These are phyloP conservation scores for Phialophora expanda DNA, from an alignment of 2,329 filamentous ascomycete genomes.

Conservation along the genomic window DNA sequence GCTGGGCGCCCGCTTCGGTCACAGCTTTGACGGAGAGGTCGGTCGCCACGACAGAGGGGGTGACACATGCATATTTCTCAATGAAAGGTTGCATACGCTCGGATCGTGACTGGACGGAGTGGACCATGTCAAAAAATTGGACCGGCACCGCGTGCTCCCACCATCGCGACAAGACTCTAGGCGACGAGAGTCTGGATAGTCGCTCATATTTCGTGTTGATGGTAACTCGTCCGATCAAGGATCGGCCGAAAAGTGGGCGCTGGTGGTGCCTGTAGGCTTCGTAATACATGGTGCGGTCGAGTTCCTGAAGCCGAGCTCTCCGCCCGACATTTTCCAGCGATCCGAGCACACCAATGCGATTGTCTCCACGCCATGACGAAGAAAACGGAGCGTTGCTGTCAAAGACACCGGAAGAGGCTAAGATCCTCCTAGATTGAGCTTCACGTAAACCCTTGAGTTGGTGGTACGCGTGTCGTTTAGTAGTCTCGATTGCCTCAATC, in stretches of 20 bases:
- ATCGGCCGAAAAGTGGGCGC: slow-evolving; percentile 78
- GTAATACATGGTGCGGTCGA: slow-evolving; percentile 80
- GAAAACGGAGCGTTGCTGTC: slow-evolving; percentile 42
- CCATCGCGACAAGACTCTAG: slow-evolving; percentile 53
- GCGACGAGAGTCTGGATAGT: slow-evolving; percentile 64
- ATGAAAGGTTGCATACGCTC: slow-evolving; percentile 74
- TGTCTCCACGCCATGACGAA: slow-evolving; percentile 32
- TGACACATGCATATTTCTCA: slow-evolving; percentile 88
- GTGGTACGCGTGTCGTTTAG: slow-evolving; percentile 72
- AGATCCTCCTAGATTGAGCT: slow-evolving; percentile 63
- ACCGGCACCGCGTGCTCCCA: slow-evolving; percentile 30
- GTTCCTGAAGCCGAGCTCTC: slow-evolving; percentile 73
- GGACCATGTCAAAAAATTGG: slow-evolving; percentile 69
- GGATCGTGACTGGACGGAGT: slow-evolving; percentile 74
- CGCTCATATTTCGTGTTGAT: slow-evolving; percentile 66
- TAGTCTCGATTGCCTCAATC: slow-evolving; percentile 58
- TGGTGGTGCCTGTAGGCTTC: slow-evolving; percentile 81
- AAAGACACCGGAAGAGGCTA: slow-evolving; percentile 3
- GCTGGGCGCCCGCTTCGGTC: slow-evolving; percentile 63
- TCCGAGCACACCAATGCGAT: slow-evolving; percentile 64
- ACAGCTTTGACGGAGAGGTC: slow-evolving; percentile 74
- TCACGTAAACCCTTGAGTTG: slow-evolving; percentile 73
- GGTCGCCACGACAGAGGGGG: slow-evolving; percentile 82
- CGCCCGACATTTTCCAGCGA: slow-evolving; percentile 74
- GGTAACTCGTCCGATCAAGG: slow-evolving; percentile 75